Conservation (phyloP, 306 rosid species). For the Hylodesmum podocarpum region DNA sequence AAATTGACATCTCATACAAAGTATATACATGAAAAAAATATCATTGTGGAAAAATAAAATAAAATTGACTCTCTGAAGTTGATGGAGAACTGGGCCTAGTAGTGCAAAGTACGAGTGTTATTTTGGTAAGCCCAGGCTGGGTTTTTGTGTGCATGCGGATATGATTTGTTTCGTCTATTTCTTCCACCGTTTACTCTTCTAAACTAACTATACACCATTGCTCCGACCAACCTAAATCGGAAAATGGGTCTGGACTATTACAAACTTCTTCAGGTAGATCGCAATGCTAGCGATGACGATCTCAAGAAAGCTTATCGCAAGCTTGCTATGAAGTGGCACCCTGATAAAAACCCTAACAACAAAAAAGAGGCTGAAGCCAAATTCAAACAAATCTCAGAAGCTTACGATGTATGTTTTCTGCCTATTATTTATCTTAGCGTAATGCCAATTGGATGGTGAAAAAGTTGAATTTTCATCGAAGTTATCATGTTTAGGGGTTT, state of each 20-base stretch:
- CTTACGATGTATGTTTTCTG: slow-evolving; percentile 63
- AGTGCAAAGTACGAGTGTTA: neutral
- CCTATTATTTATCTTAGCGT: neutral
- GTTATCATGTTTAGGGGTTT: neutral
- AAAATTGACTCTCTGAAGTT: neutral
- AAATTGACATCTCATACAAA: too few species aligned
- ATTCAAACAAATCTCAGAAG: slow-evolving; percentile 94
- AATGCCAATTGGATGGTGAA: slow-evolving; percentile 22
- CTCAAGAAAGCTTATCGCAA: slow-evolving; percentile 79
- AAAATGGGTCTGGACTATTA: slow-evolving; percentile 87
- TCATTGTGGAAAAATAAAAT: too few species aligned
- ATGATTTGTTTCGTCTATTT: neutral
- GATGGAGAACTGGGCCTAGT: slow-evolving; percentile 1
- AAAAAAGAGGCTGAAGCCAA: slow-evolving; percentile 82
- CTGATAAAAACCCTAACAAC: slow-evolving; percentile 64
- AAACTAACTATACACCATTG: neutral
- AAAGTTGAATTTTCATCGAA: neutral
- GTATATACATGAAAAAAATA: neutral
- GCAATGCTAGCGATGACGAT: slow-evolving; percentile 80
- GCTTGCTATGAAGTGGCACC: slow-evolving; percentile 69
- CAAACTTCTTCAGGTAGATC: slow-evolving; percentile 87
- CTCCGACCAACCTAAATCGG: slow-evolving; percentile 21
- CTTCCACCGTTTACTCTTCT: neutral
- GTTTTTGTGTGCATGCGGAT: neutral
- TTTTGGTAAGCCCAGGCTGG: slow-evolving; percentile 4